Evolutionary conservation across 352 stramenopile genomes (phyloP), one percentile per base, ranked within the genome.

Genomic region (Pythium graminicola): DNA sequence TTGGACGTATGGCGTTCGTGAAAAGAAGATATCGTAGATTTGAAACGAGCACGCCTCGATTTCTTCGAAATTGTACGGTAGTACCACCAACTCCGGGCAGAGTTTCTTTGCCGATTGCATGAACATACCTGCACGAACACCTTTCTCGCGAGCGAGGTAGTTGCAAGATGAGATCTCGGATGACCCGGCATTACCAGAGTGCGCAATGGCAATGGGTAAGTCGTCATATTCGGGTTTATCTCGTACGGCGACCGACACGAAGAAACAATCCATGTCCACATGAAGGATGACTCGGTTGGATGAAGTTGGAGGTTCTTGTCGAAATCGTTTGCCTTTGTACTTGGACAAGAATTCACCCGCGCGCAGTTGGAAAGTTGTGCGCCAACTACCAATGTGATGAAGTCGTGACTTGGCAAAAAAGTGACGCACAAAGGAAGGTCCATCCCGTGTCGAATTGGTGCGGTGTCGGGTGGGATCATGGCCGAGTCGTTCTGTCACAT

Each of bases 211-310:
- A 6, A 98, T 85, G 1, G 95, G 89, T 8, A 89, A 66, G 8
- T 74, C 64, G 27, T 78, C 47, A 27, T 81, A 67, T 28, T 91
- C 72, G 1, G 91, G 86, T 46, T 76, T 85, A 9, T 87, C 89
- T 24, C 80, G 61, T 19, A 98, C 67, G 11, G 81, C 87, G 7
- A 99, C 94, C 9, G 85, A 73, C 3, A 94, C 94, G 64, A 99
- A 99, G 72, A 98, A 99, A 52, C 88, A 98, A 67, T 99, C 95
- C 94, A 99, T 98, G 65, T 99, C 95, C 0, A 98, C 82, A 48
- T 98, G 94, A 44, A 98, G 66, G 35, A 99, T 91, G 35, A 95
- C 91, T 1, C 89, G 81, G 16, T 86, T 51, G 19, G 26, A 67
- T 0, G 72, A 84, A 7, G 53, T 65, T 7, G 60, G 20, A 0